Conservation (phyloP, 441 rosid species). For the Pelargonium citronellum region DNA sequence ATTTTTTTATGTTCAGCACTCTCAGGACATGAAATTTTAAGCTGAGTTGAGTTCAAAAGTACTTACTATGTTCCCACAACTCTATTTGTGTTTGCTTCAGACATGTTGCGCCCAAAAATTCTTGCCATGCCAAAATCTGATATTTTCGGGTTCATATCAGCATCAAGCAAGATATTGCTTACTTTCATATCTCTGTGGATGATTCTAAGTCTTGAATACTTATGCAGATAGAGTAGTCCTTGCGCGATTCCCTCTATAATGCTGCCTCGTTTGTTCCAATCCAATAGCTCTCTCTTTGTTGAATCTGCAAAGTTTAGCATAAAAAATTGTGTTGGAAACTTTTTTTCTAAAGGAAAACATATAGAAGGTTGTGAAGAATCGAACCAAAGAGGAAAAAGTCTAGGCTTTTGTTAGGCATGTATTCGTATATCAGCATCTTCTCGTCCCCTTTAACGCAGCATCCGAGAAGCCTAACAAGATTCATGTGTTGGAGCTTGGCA, state of each 20-base stretch:
- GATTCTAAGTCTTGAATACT: constrained; percentile 31
- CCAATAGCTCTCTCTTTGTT: neutral
- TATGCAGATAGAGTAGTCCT: constrained; percentile 37
- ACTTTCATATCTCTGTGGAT: constrained; percentile 33
- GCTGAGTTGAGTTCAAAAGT: neutral
- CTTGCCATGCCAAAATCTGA: constrained; percentile 39
- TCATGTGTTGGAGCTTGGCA: constrained; percentile 20
- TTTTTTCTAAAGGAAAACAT: neutral
- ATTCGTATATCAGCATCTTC: constrained; percentile 15
- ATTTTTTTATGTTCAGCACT: neutral
- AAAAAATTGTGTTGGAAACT: neutral
- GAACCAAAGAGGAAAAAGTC: neutral
- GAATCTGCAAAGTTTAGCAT: neutral
- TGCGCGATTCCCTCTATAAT: constrained; percentile 35
- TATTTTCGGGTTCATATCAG: constrained; percentile 29
- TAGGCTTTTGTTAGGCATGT: constrained; percentile 25
- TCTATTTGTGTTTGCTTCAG: constrained; percentile 20
- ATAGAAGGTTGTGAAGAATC: neutral
- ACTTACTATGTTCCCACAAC: constrained; percentile 37
- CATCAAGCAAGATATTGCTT: constrained; percentile 31
- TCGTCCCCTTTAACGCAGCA: constrained; percentile 20
- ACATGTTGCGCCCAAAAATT: neutral
- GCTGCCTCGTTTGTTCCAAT: constrained; percentile 30
- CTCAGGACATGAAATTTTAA: neutral
- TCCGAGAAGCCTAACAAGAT: constrained; percentile 19